Percentiles rank a stretch among this genome's conserved stretches.
phyloP scores from a whole-genome alignment of 768 basidiomycete species.

The Leccinum imitatum region DNA sequence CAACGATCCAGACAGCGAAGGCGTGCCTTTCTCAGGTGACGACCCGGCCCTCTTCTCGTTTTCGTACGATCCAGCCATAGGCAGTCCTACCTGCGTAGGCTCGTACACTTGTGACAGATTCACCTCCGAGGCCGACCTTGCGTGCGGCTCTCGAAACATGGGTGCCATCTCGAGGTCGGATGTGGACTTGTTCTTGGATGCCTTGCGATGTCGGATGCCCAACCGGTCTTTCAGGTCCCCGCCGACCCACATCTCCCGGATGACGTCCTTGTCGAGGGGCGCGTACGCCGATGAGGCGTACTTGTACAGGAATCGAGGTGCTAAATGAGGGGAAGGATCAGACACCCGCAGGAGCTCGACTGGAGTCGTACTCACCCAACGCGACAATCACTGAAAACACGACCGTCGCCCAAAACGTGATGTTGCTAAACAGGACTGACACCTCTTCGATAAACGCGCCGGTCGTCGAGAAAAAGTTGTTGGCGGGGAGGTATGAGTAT shows the following conservation, averaged over 20 bases:
- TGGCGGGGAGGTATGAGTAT: slow-evolving; percentile 78
- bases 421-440: slow-evolving; percentile 67
- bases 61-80: slow-evolving; percentile 13
- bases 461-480: slow-evolving; percentile 71
- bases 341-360: not conserved
- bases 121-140: slow-evolving; percentile 64
- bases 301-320: slow-evolving; percentile 80
- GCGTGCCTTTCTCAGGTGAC: not conserved
- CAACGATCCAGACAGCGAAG: not conserved
- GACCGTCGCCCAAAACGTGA: slow-evolving; percentile 84
- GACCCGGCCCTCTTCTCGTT: slow-evolving; percentile 12
- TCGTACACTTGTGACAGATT: slow-evolving; percentile 46
- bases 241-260: slow-evolving; percentile 88
- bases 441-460: slow-evolving; percentile 74
- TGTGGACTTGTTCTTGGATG: slow-evolving; percentile 38
- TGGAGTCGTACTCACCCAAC: slow-evolving; percentile 51
- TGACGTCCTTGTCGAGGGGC: slow-evolving; percentile 85
- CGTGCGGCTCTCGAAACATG: slow-evolving; percentile 68
- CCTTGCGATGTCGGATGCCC: slow-evolving; percentile 65
- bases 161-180: slow-evolving; percentile 60
- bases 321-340: slow-evolving; percentile 38
- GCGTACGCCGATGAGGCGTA: slow-evolving; percentile 66
- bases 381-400: slow-evolving; percentile 67
- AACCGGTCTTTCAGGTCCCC: slow-evolving; percentile 82
- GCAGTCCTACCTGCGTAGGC: slow-evolving; percentile 38